Base-by-base conservation (phyloP, 768 basidiomycete genomes). In the Naganishia friedmannii region DNA sequence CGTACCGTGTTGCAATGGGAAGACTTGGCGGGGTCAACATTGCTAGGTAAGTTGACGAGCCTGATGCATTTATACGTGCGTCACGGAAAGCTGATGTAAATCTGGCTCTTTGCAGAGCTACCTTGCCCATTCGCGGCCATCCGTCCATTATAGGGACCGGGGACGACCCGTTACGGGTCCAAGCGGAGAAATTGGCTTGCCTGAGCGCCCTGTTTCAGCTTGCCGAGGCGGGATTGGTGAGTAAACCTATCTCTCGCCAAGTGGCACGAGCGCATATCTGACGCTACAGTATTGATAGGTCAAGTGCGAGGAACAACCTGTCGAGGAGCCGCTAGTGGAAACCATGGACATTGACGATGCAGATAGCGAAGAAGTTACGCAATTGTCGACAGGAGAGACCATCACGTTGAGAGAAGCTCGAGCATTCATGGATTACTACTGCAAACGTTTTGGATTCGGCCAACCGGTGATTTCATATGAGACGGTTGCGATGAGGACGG, bases 341-440 rank as follows among this genome's bases (percentile, higher is more conserved):
- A 77, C 74, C 4, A 82, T 82, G 37, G 77, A 74, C 8, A 76
- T 93, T 13, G 45, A 46, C 28, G 57, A 69, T 23, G 39, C 39
- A 3, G 60, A 63, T 42, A 63, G 60, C 39, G 60, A 63, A 42
- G 60, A 63, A 45, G 60, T 63, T 3, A 63, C 60, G 19, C 60
- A 63, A 29, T 34, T 63, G 9, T 86, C 88, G 2, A 89, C 92
- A 75, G 87, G 87, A 29, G 84, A 86, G 13, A 75, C 81, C 26
- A 85, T 93, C 72, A 83, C 82, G 8, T 88, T 88, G 63, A 90
- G 91, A 65, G 85, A 85, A 65, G 92, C 92, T 3, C 87, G 89
- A 58, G 87, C 86, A 70, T 97, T 97, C 83, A 93, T 96, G 89
- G 93, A 94, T 73, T 97, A 90, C 79, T 97, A 97, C 76, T 95